A percentile compares a stretch with the other conserved stretches of the same genome.
Conservation (phyloP, 75 land plant genomes). For the Pinus tabuliformis region DNA sequence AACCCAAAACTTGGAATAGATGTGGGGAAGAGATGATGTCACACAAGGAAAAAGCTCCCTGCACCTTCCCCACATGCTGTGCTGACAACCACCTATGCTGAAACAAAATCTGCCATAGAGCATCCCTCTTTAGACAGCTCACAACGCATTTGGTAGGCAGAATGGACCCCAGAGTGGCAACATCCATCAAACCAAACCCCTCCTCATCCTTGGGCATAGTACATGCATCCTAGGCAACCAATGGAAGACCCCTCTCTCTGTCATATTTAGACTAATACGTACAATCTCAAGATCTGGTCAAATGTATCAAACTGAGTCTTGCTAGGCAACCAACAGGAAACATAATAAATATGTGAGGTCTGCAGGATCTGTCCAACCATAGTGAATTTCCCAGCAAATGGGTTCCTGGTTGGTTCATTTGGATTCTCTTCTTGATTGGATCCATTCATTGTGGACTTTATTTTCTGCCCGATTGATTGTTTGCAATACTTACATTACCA, state of each 20-base stretch:
- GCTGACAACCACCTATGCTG: neutral
- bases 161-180: neutral
- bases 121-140: neutral
- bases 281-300: neutral
- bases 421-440: neutral
- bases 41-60: neutral
- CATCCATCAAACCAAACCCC: neutral
- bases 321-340: neutral
- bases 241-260: neutral
- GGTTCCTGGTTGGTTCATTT: neutral
- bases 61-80: neutral
- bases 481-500: too few species aligned
- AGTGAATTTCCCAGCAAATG: neutral
- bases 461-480: too few species aligned
- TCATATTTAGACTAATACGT: neutral
- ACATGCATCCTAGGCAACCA: too few species aligned
- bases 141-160: neutral
- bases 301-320: neutral
- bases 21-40: neutral
- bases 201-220: neutral
- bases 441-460: too few species aligned
- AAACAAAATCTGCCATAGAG: neutral
- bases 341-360: neutral
- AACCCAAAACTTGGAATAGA: neutral
- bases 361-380: neutral